phyloP scores from a whole-genome alignment of 2,329 filamentous ascomycete genomes.

The Colletotrichum tropicicola region DNA sequence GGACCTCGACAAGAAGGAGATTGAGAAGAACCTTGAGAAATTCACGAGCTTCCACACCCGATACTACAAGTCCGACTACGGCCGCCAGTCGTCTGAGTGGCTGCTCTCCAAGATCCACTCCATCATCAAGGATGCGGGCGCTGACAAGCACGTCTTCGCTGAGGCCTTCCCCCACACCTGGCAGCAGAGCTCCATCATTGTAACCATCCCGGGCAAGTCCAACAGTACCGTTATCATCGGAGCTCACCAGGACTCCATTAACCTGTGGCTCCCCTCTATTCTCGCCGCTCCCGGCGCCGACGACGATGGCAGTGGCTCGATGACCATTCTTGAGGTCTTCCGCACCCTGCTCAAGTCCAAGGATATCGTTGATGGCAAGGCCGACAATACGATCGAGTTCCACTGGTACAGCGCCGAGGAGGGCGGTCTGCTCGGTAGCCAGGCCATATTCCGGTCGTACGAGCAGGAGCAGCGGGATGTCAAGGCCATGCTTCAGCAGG shows the following conservation, averaged over 20 bases:
- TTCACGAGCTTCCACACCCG: slow-evolving; percentile 84
- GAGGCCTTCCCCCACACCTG: slow-evolving; percentile 83
- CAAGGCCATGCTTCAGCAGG: slow-evolving; percentile 97
- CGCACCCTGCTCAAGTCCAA: slow-evolving; percentile 80
- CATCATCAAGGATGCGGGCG: slow-evolving; percentile 77
- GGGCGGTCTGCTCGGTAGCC: slow-evolving; percentile 85
- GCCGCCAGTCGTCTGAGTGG: slow-evolving; percentile 88
- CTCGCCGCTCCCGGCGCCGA: slow-evolving; percentile 92
- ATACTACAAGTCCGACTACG: slow-evolving; percentile 83
- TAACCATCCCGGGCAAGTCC: slow-evolving; percentile 85
- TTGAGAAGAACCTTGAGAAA: slow-evolving; percentile 80
- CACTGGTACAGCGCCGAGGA: slow-evolving; percentile 97
- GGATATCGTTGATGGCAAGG: slow-evolving; percentile 75
- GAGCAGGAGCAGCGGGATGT: slow-evolving; percentile 77
- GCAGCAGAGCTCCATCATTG: slow-evolving; percentile 92
- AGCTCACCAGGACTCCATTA: slow-evolving; percentile 95
- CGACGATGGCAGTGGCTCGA: slow-evolving; percentile 91
- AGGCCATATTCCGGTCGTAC: slow-evolving; percentile 88
- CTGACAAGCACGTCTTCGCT: slow-evolving; percentile 72
- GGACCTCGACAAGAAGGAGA: slow-evolving; percentile 77
- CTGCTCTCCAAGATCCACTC: slow-evolving; percentile 78
- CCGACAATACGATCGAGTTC: slow-evolving; percentile 90
- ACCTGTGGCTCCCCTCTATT: slow-evolving; percentile 86
- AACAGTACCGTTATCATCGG: slow-evolving; percentile 89
- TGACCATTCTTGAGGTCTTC: slow-evolving; percentile 93